Evolutionary conservation across 2,329 filamentous ascomycete genomes (phyloP), one percentile per base, ranked within the genome.

Genomic region (Shiraia sp.): DNA sequence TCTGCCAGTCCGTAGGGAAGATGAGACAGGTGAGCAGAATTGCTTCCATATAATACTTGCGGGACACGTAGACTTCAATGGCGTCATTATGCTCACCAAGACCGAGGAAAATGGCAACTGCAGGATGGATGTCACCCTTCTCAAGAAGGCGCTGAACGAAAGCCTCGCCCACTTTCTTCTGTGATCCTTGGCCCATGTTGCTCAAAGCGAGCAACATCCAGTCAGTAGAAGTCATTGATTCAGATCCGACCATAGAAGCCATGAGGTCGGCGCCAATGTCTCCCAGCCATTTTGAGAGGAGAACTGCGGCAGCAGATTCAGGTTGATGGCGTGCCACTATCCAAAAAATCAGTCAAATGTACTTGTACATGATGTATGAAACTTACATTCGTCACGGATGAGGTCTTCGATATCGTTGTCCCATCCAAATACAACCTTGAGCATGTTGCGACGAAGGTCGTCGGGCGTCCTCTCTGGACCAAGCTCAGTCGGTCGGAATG

Each of bases 151-250:
- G 85, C 67, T 96, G 91, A 1, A 96, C 89, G 56, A 96, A 96
- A 3, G 90, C 86, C 43, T 92, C 87, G 1, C 89, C 90, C 12
- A 97, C 82, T 66, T 95, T 95, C 65, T 95, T 91, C 59, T 95
- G 88, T 1, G 90, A 90, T 26, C 74, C 73, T 27, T 71, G 64
- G 0, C 88, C 90, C 71, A 97, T 95, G 28, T 89, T 88, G 62
- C 89, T 95, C 36, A 99, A 72, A 9, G 93, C 92, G 25, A 99
- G 75, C 44, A 97, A 74, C 90, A 99, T 96, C 93, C 93, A 99
- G 69, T 97, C 93, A 0, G 89, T 88, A 2, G 88, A 90, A 8
- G 90, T 92, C 80, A 93, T 91, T n/a, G 88, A 86, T 53, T 92
- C 84, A 0, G 90, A 87, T 30, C 83, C 75, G 26, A 84, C 73